These are phyloP conservation scores for Erythrobasidium hasegawianum DNA, from an alignment of 1,284 basidiomycete species.

Conservation along the genomic window DNA sequence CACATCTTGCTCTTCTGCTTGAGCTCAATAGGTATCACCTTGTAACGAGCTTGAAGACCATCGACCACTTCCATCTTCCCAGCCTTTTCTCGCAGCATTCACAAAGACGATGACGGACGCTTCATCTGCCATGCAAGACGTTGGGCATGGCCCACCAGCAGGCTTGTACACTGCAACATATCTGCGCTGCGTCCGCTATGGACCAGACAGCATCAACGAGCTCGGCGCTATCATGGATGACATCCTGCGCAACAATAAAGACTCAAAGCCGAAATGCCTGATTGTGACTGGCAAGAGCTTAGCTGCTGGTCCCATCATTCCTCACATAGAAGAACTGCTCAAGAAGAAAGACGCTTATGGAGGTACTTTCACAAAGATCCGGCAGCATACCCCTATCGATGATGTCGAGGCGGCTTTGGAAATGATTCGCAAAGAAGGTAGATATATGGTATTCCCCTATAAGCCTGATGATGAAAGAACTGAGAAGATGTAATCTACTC, in stretches of 20 bases:
- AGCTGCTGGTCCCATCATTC: slow-evolving; percentile 51
- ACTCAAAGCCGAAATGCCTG: slow-evolving; percentile 13
- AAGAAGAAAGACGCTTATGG: slow-evolving; percentile 58
- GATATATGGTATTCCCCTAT: slow-evolving; percentile 61
- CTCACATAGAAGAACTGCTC: slow-evolving; percentile 59
- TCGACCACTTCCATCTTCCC: no score
- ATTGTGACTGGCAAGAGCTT: slow-evolving; percentile 64
- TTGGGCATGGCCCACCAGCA: slow-evolving; percentile 1
- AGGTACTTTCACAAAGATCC: slow-evolving; percentile 68
- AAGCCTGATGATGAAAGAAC: no score
- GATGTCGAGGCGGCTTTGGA: slow-evolving; percentile 58
- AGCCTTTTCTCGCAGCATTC: no score
- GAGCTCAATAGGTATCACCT: no score
- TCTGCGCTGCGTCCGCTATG: slow-evolving; percentile 20
- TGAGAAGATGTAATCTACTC: slow-evolving; percentile 58
- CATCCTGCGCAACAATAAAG: slow-evolving; percentile 1
- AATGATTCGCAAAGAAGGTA: slow-evolving; percentile 10
- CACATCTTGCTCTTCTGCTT: no score
- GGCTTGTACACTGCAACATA: slow-evolving; percentile 25
- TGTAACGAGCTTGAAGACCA: no score
- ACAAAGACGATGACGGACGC: no score
- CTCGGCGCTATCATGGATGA: slow-evolving; percentile 16
- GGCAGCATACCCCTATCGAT: slow-evolving; percentile 68
- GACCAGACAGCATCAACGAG: slow-evolving; percentile 27
- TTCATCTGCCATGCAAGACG: background rate